Percentiles rank a stretch among this genome's conserved stretches.
phyloP scores from a whole-genome alignment of 2,329 filamentous ascomycete genomes.

The Metarhizium humberi region DNA sequence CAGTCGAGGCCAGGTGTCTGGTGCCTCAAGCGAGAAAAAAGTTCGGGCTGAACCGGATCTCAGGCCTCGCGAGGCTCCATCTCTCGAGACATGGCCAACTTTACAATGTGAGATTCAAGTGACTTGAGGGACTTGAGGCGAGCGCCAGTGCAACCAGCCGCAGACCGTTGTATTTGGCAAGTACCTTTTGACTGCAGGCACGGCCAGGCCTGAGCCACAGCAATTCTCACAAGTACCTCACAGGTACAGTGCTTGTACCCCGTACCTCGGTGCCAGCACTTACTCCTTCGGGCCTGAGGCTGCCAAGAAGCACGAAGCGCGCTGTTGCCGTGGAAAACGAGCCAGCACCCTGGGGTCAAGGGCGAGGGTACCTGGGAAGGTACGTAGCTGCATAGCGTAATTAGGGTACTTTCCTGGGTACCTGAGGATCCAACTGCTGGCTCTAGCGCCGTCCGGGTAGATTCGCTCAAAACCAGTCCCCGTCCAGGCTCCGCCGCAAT shows the following conservation, averaged over 20 bases:
- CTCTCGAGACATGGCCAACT: not conserved
- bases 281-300: constrained; percentile 22
- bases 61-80: constrained; percentile 4
- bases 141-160: not conserved
- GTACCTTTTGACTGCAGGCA: not conserved
- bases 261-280: not conserved
- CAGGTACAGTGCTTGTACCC: constrained; percentile 1
- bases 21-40: constrained; percentile 14
- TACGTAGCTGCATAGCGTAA: not conserved
- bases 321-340: constrained; percentile 23
- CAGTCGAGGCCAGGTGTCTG: not conserved
- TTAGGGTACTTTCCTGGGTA: not conserved
- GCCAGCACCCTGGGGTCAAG: no score
- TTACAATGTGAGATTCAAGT: not conserved
- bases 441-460: constrained; percentile 35
- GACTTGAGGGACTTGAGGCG: not conserved
- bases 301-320: constrained; percentile 12
- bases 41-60: constrained; percentile 27
- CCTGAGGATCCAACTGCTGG: constrained; percentile 10
- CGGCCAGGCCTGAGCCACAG: not conserved
- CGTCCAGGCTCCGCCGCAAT: constrained; percentile 36
- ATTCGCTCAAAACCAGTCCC: constrained; percentile 43
- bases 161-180: not conserved
- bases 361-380: not conserved
- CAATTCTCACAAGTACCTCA: not conserved